Conservation (phyloP, 2,329 filamentous ascomycete species). For the Aspergillus chevalieri region DNA sequence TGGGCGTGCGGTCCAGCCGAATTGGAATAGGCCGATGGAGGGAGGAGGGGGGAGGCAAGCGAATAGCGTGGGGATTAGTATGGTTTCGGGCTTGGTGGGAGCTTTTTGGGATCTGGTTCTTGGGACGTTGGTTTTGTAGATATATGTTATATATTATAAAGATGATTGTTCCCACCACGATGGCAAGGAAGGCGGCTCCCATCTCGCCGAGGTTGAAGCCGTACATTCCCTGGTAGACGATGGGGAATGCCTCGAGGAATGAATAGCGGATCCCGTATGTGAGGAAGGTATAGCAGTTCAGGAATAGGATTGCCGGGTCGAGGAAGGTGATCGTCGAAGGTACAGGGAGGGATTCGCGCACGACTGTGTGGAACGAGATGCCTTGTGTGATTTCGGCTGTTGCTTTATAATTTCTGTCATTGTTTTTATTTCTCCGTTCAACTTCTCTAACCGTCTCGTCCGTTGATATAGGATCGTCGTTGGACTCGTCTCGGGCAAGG, state of each 20-base stretch:
- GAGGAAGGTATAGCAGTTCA: constrained; percentile 56
- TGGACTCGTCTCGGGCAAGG: constrained; percentile 58
- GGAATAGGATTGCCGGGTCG: constrained; percentile 57
- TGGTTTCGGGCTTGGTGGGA: neutral
- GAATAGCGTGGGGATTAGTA: constrained; percentile 43
- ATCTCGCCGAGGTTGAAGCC: constrained; percentile 53
- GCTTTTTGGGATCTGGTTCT: constrained; percentile 42
- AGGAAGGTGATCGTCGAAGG: constrained; percentile 56
- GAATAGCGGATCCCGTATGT: constrained; percentile 47
- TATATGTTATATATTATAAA: constrained; percentile 48
- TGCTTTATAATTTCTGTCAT: neutral
- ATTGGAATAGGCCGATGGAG: constrained; percentile 55
- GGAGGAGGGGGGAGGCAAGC: constrained; percentile 50
- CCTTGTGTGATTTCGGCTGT: neutral
- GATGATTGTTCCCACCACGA: constrained; percentile 51
- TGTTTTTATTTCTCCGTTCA: neutral
- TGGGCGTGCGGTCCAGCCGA: constrained; percentile 12
- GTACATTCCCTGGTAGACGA: constrained; percentile 56
- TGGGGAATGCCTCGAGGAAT: constrained; percentile 62
- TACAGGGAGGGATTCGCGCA: constrained; percentile 51
- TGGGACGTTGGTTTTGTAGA: constrained; percentile 48
- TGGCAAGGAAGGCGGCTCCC: constrained; percentile 55
- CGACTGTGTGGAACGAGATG: constrained; percentile 14
- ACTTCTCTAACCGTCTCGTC: constrained; percentile 52
- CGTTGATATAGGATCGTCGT: constrained; percentile 57